Conservation (phyloP, 2,329 filamentous ascomycete genomes). For the Rugonectria rugulosa region DNA sequence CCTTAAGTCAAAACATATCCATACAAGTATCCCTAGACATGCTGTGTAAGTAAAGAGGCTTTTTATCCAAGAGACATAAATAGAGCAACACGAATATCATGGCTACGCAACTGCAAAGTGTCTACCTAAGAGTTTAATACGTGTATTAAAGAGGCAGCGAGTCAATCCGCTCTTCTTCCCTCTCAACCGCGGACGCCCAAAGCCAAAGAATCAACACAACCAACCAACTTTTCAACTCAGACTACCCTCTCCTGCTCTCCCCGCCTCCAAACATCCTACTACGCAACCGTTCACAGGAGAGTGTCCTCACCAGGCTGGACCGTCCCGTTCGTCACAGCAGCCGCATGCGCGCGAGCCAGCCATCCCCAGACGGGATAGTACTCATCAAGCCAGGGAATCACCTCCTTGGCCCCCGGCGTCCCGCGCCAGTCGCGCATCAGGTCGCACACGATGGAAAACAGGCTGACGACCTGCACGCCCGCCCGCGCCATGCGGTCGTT, state of each 20-base stretch:
- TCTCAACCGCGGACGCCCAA: background rate
- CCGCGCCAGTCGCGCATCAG: conserved; percentile 76
- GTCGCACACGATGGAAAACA: conserved; percentile 71
- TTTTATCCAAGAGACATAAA: no score
- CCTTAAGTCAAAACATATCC: no score
- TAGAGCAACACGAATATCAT: no score
- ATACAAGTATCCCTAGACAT: no score
- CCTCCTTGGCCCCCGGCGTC: conserved; percentile 58
- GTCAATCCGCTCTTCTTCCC: background rate
- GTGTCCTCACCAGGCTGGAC: conserved; percentile 62
- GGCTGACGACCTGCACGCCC: conserved; percentile 68
- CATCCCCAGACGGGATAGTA: conserved; percentile 72
- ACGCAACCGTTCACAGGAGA: conserved; percentile 15
- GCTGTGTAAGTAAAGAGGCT: no score
- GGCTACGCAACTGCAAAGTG: no score
- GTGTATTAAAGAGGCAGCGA: background rate
- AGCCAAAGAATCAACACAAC: background rate
- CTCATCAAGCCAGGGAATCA: conserved; percentile 70
- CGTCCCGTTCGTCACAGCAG: conserved; percentile 66
- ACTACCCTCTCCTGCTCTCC: no score
- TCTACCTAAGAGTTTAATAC: conserved; percentile 12
- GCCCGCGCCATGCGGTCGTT: conserved; percentile 73
- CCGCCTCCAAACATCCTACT: background rate
- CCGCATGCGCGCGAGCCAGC: conserved; percentile 67
- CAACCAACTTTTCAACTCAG: background rate